phyloP scores from a whole-genome alignment of 768 basidiomycete genomes.

The Pisolithus tinctorius region DNA sequence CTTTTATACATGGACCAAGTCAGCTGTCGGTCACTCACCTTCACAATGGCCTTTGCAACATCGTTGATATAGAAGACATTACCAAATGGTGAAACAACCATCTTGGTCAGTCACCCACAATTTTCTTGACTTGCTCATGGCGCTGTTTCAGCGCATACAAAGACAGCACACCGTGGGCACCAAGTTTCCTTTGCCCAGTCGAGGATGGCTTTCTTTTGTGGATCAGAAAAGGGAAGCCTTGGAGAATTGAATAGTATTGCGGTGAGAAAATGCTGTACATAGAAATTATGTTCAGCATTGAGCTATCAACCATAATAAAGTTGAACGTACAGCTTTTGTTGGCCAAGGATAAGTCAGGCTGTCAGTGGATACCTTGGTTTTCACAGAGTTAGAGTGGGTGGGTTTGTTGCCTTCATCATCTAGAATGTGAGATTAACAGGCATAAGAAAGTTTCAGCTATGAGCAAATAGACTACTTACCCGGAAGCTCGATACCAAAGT shows the following conservation, averaged over 20 bases:
- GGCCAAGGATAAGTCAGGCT: background rate
- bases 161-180: constrained; percentile 18
- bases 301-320: background rate
- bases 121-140: background rate
- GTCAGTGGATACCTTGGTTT: too few relatives aligned
- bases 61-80: constrained; percentile 22
- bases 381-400: too few relatives aligned
- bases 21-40: background rate
- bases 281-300: background rate
- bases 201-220: constrained; percentile 22
- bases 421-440: too few relatives aligned
- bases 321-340: background rate
- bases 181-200: constrained; percentile 21
- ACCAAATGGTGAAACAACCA: constrained; percentile 12
- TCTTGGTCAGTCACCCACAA: constrained; percentile 17
- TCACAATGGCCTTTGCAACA: constrained; percentile 4
- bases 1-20: background rate
- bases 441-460: too few relatives aligned
- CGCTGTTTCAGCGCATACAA: constrained; percentile 8
- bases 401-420: too few relatives aligned
- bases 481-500: too few relatives aligned
- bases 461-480: too few relatives aligned
- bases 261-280: constrained; percentile 18
- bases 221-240: constrained; percentile 19
- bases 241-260: constrained; percentile 25